Evolutionary conservation across 1,139 yeast species (phyloP), one percentile per base, ranked within the genome.

Genomic region (Saccharomycopsis hybrid): DNA sequence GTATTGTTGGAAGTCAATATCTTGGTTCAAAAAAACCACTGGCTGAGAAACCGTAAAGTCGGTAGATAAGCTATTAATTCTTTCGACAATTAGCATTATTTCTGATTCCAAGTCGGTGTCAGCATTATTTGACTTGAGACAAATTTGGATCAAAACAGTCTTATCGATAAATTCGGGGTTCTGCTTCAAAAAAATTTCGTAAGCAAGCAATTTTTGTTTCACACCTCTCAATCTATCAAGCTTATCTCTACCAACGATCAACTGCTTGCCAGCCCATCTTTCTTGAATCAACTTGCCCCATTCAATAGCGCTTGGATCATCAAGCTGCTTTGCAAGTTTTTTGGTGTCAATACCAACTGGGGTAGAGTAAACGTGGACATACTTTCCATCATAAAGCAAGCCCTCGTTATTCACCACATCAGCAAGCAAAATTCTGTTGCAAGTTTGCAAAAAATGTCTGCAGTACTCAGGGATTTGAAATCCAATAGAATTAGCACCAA

Each of bases 381-480:
- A 77, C 52, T 78, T 75, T 9, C 87, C 88, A 30, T 81, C 78
- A 58, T 76, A 82, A 50, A 80, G 75, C 9, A 90, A 69, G n/a
- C 92, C 94, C 51, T 73, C 74, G n/a, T 80, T 81, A 47, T 80
- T 80, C n/a, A 50, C 40, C 9, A 86, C 79, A 66, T 92, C 97
- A 0, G 95, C 89, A 55, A 89, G 77, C 46, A 94, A 68, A 44
- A 94, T 70, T 52, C 96, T 73, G 58, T 85, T 87, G 59, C 96
- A 84, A 3, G 97, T 89, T 66, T 90, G 97, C 54, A 85, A 69
- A 65, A 94, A 94, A 66, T 92, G 98, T 60, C 96, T 80, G 28
- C 90, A 94, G 59, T 90, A 92, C 64, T 92, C 98, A 35, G 82
- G 82, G 8, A 94, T 89, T 65, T 92, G 98, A 70, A 92, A 90